Evolutionary conservation across 805 yeast species (phyloP), one percentile per base, ranked within the genome.

Genomic region (Metschnikowia cerradonensis): DNA sequence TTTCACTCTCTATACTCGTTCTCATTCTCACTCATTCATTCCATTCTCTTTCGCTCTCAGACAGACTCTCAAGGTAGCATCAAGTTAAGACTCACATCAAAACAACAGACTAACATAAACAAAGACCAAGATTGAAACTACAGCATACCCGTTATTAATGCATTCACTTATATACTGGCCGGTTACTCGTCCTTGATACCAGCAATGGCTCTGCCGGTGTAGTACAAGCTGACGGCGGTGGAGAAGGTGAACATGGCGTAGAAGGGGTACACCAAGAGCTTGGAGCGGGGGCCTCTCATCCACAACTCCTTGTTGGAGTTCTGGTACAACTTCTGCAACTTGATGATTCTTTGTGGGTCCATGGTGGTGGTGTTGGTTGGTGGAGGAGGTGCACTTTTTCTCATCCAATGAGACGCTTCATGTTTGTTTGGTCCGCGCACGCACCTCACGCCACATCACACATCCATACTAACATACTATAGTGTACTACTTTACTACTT

Each of bases 261-360:
- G 80, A 83, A 88, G 66, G 96, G 95, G 73, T 83, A 84, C 59
- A 88, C 78, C 67, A 84, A 70, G 62, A 78, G 73, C 72, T 86
- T 86, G 59, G 94, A 81, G 58, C 68, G 62, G 53, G 61, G 60
- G 20, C 77, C 77, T 67, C 73, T 71, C 67, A 72, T 70, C 77
- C 77, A 73, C 63, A 73, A 72, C 56, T 62, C 67, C 63, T 70
- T 61, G 64, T 66, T 58, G 52, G 76, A 67, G 66, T 62, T 66
- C 62, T 73, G 78, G 67, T 72, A 73, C 54, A 66, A 69, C 61
- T 68, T 72, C 63, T 73, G 78, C 63, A 73, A 72, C 50, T 69
- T 65, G 54, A 73, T 73, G 52, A 73, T 68, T 72, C 77, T 73
- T 62, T 73, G 77, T 52, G 78, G 78, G 67, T 73, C 68, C 76